A percentile compares a stretch with the other conserved stretches of the same genome.
These are phyloP conservation scores for Boletus pseudo-olivaceus DNA, from an alignment of 768 basidiomycete species.

Conservation along the genomic window DNA sequence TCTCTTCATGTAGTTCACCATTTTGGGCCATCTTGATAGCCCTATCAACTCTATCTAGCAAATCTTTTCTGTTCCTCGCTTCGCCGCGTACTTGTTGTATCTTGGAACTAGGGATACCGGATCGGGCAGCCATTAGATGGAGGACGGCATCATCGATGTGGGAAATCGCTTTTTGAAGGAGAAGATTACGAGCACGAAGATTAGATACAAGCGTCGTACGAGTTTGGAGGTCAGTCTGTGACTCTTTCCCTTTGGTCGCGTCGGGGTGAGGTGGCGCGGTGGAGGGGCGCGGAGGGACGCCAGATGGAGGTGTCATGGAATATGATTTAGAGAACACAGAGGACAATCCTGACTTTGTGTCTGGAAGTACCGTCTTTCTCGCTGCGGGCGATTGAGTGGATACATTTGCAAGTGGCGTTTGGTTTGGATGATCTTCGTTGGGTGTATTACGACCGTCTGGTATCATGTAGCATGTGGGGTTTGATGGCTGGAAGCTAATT, in stretches of 20 bases:
- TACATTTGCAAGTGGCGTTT: slow-evolving; percentile 17
- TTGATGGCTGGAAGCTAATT: background rate
- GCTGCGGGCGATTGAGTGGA: slow-evolving; percentile 11
- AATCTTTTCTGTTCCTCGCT: slow-evolving; percentile 31
- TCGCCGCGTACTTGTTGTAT: slow-evolving; percentile 30
- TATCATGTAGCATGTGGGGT: slow-evolving; percentile 31
- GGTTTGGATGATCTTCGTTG: slow-evolving; percentile 9
- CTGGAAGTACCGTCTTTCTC: slow-evolving; percentile 7
- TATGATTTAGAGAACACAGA: background rate
- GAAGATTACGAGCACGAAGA: slow-evolving; percentile 30
- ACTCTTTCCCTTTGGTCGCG: slow-evolving; percentile 8
- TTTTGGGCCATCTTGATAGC: slow-evolving; percentile 29
- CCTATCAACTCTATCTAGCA: slow-evolving; percentile 28
- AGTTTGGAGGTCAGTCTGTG: slow-evolving; percentile 10
- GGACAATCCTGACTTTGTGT: slow-evolving; percentile 5
- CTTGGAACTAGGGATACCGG: slow-evolving; percentile 29
- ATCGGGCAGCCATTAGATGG: slow-evolving; percentile 30
- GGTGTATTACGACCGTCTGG: slow-evolving; percentile 13
- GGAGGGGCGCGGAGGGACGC: slow-evolving; percentile 23
- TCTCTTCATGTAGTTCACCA: slow-evolving; percentile 11
- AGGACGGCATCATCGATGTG: slow-evolving; percentile 32
- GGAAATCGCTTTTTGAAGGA: slow-evolving; percentile 31
- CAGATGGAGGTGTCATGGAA: slow-evolving; percentile 9
- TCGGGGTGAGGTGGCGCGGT: slow-evolving; percentile 27
- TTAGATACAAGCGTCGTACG: slow-evolving; percentile 24